Base-by-base conservation (phyloP, 768 basidiomycete genomes). In the Goffeauzyma gilvescens region DNA sequence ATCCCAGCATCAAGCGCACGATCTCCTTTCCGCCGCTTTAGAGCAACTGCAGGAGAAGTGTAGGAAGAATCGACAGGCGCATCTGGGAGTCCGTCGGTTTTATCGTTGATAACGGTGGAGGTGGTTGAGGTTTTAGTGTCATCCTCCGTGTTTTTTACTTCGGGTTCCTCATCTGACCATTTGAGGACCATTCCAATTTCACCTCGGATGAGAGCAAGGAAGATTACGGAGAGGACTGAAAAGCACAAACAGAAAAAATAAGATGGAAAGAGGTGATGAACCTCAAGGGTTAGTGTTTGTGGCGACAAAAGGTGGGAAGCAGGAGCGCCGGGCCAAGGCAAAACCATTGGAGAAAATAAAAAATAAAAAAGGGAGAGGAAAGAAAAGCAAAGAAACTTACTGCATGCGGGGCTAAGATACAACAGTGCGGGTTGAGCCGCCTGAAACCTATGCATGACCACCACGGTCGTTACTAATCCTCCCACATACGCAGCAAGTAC, bases 371-470 rank as follows among this genome's bases (percentile, higher is more conserved):
- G 14, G 17, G 30, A 20, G 27, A 6, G 14, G 7, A 13, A 24
- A 48, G 36, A 36, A 22, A 37, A 5, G 26, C 34, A 17, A 18
- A 17, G 32, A 4, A 14, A 60, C 61, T 54, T 33, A 63, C 63
- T 52, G 40, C 59, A 63, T 6, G 61, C 58, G 0, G 62, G 61
- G 31, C 79, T 81, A 49, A 98, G 71, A 64, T 95, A 98, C 33
- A 98, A 67, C 42, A 98, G 65, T 2, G 90, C 90, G 1, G 90
- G 90, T 54, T 98, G 90, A 3, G 82, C 85, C 6, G 69, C 70
- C 24, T 69, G 67, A 52, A 75, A 78, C 30, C 65, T 55, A 55
- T 90, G 82, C 86, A 93, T 85, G 18, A 89, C 81, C 0, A 61
- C 55, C 74, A 93, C 84, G 6, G 89, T 89, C 12, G 68, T 69